Percentiles rank a stretch among this genome's conserved stretches.
These are phyloP conservation scores for Arabis alpina DNA, from an alignment of 345 rosid species.

Conservation along the genomic window DNA sequence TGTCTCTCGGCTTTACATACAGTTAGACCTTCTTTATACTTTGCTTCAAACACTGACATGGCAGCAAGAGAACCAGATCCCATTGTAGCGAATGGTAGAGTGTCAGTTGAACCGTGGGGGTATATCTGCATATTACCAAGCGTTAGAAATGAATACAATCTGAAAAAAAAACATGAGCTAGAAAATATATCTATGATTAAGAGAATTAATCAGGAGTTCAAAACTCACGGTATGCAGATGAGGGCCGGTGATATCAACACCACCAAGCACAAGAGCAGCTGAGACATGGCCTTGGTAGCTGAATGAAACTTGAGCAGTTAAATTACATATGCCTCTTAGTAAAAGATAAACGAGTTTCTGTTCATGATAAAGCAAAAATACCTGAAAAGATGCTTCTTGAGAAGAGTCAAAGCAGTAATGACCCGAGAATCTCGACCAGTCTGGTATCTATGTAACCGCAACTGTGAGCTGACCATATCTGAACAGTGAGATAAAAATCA, in stretches of 20 bases:
- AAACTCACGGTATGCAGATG: constrained; percentile 79
- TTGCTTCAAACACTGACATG: constrained; percentile 79
- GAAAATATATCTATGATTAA: not conserved
- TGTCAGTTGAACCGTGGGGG: constrained; percentile 87
- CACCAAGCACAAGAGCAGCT: constrained; percentile 91
- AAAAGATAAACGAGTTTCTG: constrained; percentile 6
- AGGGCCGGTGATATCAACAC: constrained; percentile 84
- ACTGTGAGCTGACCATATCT: constrained; percentile 93
- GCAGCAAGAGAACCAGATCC: constrained; percentile 95
- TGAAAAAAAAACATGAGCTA: constrained; percentile 1
- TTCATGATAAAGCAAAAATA: constrained; percentile 30
- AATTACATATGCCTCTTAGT: constrained; percentile 7
- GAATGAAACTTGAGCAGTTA: constrained; percentile 37
- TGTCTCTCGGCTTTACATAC: constrained; percentile 48
- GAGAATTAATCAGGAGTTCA: not conserved
- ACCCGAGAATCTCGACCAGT: constrained; percentile 83
- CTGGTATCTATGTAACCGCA: constrained; percentile 77
- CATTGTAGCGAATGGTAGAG: constrained; percentile 89
- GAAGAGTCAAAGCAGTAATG: constrained; percentile 81
- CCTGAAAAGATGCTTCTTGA: constrained; percentile 79
- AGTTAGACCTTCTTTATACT: constrained; percentile 77
- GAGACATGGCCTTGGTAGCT: constrained; percentile 80
- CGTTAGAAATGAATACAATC: not conserved
- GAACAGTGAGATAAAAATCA: constrained; percentile 18
- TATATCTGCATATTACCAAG: constrained; percentile 58